Conservation (phyloP, 495 filamentous ascomycete species). For the Ramalina peruviana region DNA sequence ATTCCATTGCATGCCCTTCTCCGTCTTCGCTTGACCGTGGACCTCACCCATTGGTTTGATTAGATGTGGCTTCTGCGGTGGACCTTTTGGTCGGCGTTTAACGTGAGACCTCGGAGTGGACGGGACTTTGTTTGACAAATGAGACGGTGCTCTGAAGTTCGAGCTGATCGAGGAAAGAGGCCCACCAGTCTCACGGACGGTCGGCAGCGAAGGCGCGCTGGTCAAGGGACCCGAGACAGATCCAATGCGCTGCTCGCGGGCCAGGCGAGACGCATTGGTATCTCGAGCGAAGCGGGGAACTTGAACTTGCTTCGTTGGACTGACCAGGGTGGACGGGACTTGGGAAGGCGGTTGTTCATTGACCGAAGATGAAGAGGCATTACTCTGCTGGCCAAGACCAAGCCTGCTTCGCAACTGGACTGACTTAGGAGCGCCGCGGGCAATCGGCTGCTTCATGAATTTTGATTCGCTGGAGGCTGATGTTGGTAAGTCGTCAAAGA, state of each 20-base stretch:
- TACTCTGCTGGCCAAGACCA: slow-evolving; percentile 35
- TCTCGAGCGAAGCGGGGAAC: slow-evolving; percentile 85
- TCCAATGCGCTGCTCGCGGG: slow-evolving; percentile 70
- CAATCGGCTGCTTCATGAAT: slow-evolving; percentile 67
- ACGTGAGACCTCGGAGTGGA: slow-evolving; percentile 23
- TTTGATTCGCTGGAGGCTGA: slow-evolving; percentile 67
- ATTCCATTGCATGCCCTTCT: slow-evolving; percentile 94
- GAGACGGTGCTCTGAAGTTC: slow-evolving; percentile 67
- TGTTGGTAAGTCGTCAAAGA: slow-evolving; percentile 89
- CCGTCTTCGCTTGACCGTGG: slow-evolving; percentile 51
- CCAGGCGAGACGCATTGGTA: slow-evolving; percentile 78
- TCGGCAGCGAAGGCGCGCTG: slow-evolving; percentile 16
- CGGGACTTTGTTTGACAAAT: slow-evolving; percentile 25
- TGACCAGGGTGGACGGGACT: slow-evolving; percentile 39
- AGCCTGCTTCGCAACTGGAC: slow-evolving; percentile 40
- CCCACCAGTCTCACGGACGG: slow-evolving; percentile 30
- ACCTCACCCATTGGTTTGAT: slow-evolving; percentile 56
- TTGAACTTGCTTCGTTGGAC: slow-evolving; percentile 32
- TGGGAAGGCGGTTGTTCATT: slow-evolving; percentile 40
- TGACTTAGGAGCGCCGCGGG: slow-evolving; percentile 52
- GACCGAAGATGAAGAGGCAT: slow-evolving; percentile 24
- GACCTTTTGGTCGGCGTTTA: slow-evolving; percentile 39
- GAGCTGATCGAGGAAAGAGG: slow-evolving; percentile 51
- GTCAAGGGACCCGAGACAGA: slow-evolving; percentile 29
- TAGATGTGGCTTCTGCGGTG: slow-evolving; percentile 50